Conservation (phyloP, 2,329 filamentous ascomycete genomes). For the Neonectria coccinea region DNA sequence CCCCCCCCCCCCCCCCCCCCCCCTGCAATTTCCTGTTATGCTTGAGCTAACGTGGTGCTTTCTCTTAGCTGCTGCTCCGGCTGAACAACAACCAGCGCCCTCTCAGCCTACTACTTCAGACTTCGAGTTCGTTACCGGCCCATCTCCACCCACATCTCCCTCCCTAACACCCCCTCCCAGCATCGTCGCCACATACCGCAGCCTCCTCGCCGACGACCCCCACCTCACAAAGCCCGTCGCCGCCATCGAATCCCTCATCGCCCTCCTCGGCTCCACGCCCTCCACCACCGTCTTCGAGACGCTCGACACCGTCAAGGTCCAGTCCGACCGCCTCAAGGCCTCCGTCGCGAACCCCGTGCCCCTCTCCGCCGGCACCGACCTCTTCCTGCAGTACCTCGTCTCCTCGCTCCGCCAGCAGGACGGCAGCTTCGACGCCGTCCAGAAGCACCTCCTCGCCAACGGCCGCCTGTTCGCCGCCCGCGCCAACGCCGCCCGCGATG, state of each 20-base stretch:
- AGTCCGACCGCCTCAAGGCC: slow-evolving; percentile 81
- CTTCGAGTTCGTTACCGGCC: slow-evolving; percentile 44
- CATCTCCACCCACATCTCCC: neutral
- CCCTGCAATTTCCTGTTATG: neutral
- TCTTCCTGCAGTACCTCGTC: slow-evolving; percentile 95
- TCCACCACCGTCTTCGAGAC: slow-evolving; percentile 94
- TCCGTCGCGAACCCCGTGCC: slow-evolving; percentile 90
- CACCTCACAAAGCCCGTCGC: slow-evolving; percentile 96
- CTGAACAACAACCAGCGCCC: slow-evolving; percentile 37
- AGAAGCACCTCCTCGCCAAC: slow-evolving; percentile 86
- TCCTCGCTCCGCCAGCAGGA: slow-evolving; percentile 73
- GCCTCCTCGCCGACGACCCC: slow-evolving; percentile 72
- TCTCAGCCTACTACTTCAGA: slow-evolving; percentile 25
- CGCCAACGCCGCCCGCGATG: slow-evolving; percentile 85
- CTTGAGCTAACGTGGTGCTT: neutral
- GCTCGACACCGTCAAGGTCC: slow-evolving; percentile 82
- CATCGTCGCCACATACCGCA: slow-evolving; percentile 67
- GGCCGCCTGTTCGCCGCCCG: slow-evolving; percentile 87
- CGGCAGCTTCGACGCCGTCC: slow-evolving; percentile 78
- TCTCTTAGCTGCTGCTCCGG: slow-evolving; percentile 13
- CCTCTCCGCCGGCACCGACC: slow-evolving; percentile 90
- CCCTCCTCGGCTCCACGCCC: slow-evolving; percentile 81
- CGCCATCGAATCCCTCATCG: slow-evolving; percentile 90
- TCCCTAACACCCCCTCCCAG: slow-evolving; percentile 45
- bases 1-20: no score